Percentiles rank a stretch among this genome's conserved stretches.
Conservation (phyloP, 2,329 filamentous ascomycete genomes). For the Fusarium domesticum region DNA sequence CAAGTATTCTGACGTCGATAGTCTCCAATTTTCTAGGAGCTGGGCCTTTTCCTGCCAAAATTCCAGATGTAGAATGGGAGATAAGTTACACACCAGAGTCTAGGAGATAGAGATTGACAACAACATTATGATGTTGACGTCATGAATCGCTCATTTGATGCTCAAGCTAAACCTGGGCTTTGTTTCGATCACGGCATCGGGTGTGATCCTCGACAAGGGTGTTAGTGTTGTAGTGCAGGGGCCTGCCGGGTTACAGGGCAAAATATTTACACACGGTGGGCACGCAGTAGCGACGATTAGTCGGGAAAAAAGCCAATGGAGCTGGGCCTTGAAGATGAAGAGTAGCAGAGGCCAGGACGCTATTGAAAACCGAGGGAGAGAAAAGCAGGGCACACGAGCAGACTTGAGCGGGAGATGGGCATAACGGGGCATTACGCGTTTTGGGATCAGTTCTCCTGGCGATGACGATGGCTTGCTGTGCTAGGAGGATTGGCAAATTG, state of each 20-base stretch:
- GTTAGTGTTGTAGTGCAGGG: neutral
- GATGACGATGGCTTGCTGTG: conserved; percentile 16
- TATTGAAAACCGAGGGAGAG: neutral
- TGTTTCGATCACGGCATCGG: conserved; percentile 19
- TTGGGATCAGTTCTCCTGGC: conserved; percentile 5
- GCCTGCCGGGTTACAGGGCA: neutral
- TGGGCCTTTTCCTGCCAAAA: conserved; percentile 1
- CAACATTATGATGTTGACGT: conserved; percentile 19
- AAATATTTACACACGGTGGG: conserved; percentile 6
- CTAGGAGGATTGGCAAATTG: conserved; percentile 2
- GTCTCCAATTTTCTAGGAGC: neutral
- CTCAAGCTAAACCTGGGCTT: conserved; percentile 14
- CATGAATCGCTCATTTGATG: conserved; percentile 24
- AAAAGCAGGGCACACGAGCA: conserved; percentile 15
- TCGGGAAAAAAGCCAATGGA: neutral
- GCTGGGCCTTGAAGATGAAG: neutral
- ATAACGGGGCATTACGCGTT: conserved; percentile 17
- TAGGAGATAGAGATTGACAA: conserved; percentile 1
- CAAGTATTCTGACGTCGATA: conserved; percentile 14
- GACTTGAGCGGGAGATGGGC: neutral
- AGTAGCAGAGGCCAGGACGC: neutral
- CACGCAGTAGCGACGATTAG: conserved; percentile 6
- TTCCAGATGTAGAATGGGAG: conserved; percentile 1
- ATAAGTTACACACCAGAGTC: neutral
- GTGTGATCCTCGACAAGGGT: conserved; percentile 7